These are phyloP conservation scores for Pythium pyrilobum DNA, from an alignment of 352 stramenopile species.

Conservation along the genomic window DNA sequence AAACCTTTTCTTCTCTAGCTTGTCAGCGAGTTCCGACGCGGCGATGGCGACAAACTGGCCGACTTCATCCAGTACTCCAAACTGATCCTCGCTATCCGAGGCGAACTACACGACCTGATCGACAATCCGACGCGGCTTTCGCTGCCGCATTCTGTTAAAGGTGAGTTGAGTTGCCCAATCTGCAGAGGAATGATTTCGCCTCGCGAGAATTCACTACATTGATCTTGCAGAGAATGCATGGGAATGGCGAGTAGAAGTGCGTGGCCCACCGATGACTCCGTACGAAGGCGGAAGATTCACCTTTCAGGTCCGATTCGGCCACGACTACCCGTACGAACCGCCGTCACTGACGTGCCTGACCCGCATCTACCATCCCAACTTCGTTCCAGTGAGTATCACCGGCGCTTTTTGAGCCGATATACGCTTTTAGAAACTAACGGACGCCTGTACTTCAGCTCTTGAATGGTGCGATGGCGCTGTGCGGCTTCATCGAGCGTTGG, in stretches of 20 bases:
- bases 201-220: slow-evolving; percentile 1
- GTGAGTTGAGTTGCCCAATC: too few species aligned
- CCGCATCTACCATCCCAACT: slow-evolving; percentile 71
- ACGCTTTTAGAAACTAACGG: background rate
- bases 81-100: slow-evolving; percentile 41
- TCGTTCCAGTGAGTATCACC: slow-evolving; percentile 39
- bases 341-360: slow-evolving; percentile 38
- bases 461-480: slow-evolving; percentile 44
- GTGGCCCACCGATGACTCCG: slow-evolving; percentile 28
- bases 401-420: background rate
- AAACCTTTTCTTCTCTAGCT: slow-evolving; percentile 22
- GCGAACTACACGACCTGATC: slow-evolving; percentile 34
- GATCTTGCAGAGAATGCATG: slow-evolving; percentile 32
- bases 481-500: slow-evolving; percentile 40
- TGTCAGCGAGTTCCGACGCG: slow-evolving; percentile 54
- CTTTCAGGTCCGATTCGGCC: slow-evolving; percentile 46
- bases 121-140: slow-evolving; percentile 26
- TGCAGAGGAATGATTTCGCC: too few species aligned
- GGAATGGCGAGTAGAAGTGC: slow-evolving; percentile 38
- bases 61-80: slow-evolving; percentile 66
- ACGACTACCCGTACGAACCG: slow-evolving; percentile 57
- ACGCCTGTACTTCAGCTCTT: slow-evolving; percentile 26
- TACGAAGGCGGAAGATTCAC: slow-evolving; percentile 43
- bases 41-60: slow-evolving; percentile 52
- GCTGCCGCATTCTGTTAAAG: slow-evolving; percentile 33